A percentile compares a stretch with the other conserved stretches of the same genome.
Evolutionary conservation across 2,329 filamentous ascomycete species (phyloP).

Genomic region (Botrytis squamosa): DNA sequence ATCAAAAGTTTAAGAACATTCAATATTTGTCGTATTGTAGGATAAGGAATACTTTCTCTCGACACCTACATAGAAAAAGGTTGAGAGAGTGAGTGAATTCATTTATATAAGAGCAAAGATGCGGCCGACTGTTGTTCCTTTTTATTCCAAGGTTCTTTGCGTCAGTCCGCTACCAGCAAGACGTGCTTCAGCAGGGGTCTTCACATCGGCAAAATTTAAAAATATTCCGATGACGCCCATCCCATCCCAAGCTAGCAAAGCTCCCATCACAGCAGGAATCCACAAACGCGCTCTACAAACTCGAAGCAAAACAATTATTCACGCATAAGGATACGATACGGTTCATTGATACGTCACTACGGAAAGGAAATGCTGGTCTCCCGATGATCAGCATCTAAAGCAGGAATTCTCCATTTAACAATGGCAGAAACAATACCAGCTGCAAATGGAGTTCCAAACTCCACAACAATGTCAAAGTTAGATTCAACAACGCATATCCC

Average conservation of each 20-base stretch:
- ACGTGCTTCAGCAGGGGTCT: not conserved
- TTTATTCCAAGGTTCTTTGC: not conserved
- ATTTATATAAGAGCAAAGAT: not conserved
- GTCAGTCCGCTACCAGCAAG: not conserved
- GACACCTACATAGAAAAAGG: not conserved
- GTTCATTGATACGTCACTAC: not conserved
- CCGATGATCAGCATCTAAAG: not conserved
- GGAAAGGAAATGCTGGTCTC: not conserved
- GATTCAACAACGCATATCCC: slow-evolving; percentile 44
- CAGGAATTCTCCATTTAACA: not conserved
- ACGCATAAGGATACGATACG: not conserved
- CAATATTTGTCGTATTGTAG: not conserved
- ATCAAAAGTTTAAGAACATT: not conserved
- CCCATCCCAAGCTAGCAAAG: not conserved
- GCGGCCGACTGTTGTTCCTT: not conserved
- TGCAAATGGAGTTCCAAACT: not conserved
- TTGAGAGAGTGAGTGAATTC: not conserved
- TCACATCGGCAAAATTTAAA: slow-evolving; percentile 5
- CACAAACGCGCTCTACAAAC: slow-evolving; percentile 16
- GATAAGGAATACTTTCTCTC: not conserved
- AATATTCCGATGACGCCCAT: slow-evolving; percentile 17
- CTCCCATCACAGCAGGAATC: slow-evolving; percentile 18
- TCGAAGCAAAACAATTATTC: not conserved
- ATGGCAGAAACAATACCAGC: not conserved
- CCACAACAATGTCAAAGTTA: slow-evolving; percentile 18